These are phyloP conservation scores for Discostella stelligeroides DNA, from an alignment of 108 stramenopile species.

Conservation along the genomic window DNA sequence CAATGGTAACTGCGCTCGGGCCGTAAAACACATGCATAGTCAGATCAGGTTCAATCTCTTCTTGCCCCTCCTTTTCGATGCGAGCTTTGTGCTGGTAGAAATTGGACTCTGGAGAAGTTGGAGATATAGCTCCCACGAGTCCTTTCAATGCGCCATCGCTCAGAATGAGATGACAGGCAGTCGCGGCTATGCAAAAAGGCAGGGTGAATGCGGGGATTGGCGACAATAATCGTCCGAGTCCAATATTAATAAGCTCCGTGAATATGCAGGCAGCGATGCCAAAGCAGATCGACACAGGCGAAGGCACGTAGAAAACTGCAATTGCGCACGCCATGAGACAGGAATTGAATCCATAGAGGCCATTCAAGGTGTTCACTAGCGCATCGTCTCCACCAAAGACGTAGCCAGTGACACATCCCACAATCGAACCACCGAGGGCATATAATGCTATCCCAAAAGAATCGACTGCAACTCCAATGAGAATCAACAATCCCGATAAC, in stretches of 20 bases:
- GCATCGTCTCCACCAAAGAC: constrained; percentile 3
- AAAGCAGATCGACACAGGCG: not conserved
- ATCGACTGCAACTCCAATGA: not conserved
- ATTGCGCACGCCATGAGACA: constrained; percentile 2
- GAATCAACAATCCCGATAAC: not conserved
- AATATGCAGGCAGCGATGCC: not conserved
- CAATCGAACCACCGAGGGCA: not conserved
- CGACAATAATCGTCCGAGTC: not conserved
- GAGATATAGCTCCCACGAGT: not conserved
- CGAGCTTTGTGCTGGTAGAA: not conserved
- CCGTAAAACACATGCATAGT: constrained; percentile 1
- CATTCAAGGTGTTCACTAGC: not conserved
- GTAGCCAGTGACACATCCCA: not conserved
- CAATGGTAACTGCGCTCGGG: not conserved
- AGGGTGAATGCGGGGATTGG: not conserved
- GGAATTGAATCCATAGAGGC: not conserved
- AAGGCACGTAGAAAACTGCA: constrained; percentile 1
- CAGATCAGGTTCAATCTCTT: not conserved
- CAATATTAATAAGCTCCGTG: not conserved
- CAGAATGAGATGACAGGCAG: not conserved
- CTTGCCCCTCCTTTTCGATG: not conserved
- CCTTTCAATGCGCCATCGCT: not conserved
- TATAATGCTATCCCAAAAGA: not conserved
- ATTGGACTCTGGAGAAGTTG: not conserved
- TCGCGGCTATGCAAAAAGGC: not conserved